Base-by-base conservation (phyloP, 352 stramenopile species). In the Phytophthora pisi region DNA sequence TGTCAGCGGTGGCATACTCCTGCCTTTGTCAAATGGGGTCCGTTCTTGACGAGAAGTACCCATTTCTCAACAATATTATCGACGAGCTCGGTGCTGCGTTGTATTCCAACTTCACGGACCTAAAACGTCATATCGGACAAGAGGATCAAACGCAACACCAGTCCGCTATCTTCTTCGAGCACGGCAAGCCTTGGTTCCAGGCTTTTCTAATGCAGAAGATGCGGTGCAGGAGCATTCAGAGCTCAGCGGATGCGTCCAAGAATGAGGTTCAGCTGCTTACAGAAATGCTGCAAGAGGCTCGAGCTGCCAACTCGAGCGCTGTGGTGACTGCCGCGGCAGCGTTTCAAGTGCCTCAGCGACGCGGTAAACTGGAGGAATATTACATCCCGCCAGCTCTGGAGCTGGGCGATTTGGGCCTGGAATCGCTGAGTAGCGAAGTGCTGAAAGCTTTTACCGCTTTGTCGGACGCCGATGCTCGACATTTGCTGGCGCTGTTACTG, bases 151-250 rank as follows among this genome's bases (percentile, higher is more conserved):
- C 52, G 6, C 30, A 63, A 49, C 72, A 74, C 11, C 73, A 69
- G 0, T 82, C 78, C 10, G 63, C 79, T 24, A 54, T 81, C 9
- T 81, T 80, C 52, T 83, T 89, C n/a, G 65, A 89, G 49, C 74
- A 77, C 34, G 83, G 79, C 1, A 68, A 70, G 30, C 72, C 66
- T 61, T 87, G 79, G 79, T 87, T 84, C 24, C 74, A 84, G 9
- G 74, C 75, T 20, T 50, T 81, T 8, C 61, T 45, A 2, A 52
- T 47, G 11, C 64, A 85, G 20, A 74, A 83, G 56, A 58, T 62
- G 16, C 43, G 57, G 5, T 55, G 26, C 7, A 57, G 78, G 15
- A 75, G 43, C 7, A 60, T 79, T 8, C 57, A 69, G 8, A 66
- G 45, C 26, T 66, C 64, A 15, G 53, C 51, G 1, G 47, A 61